These are phyloP conservation scores for Nigrospora oryzae DNA, from an alignment of 2,329 filamentous ascomycete species.

Conservation along the genomic window DNA sequence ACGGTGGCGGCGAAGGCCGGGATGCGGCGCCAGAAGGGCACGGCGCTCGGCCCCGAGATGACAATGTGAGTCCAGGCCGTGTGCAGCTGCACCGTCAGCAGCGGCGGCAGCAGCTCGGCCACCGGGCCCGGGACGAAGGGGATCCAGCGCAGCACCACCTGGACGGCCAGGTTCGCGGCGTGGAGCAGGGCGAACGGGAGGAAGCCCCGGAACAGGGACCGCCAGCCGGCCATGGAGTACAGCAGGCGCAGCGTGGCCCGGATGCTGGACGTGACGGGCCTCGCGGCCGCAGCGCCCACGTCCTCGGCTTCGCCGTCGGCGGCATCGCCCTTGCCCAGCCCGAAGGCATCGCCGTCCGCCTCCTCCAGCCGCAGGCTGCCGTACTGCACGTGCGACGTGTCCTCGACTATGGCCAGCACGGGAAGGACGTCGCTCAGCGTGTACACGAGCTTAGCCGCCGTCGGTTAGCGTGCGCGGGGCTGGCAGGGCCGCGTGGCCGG, in stretches of 20 bases:
- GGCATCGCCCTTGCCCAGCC: constrained; percentile 9
- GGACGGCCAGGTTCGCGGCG: constrained; percentile 22
- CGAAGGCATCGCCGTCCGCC: background rate
- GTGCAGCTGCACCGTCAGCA: constrained; percentile 57
- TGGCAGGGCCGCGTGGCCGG: no score
- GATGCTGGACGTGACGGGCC: constrained; percentile 37
- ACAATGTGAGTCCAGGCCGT: constrained; percentile 77
- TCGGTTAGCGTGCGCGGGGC: background rate
- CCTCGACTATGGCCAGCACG: constrained; percentile 43
- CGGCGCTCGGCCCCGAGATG: constrained; percentile 56
- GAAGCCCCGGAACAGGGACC: constrained; percentile 60
- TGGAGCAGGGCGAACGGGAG: constrained; percentile 31
- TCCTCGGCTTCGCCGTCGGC: constrained; percentile 21
- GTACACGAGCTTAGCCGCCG: constrained; percentile 30
- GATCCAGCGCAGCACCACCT: constrained; percentile 30
- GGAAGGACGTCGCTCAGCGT: constrained; percentile 37
- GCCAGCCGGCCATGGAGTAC: constrained; percentile 49
- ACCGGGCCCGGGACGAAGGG: constrained; percentile 31
- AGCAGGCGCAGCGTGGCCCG: constrained; percentile 44
- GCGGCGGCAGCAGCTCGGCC: constrained; percentile 42
- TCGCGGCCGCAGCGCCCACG: constrained; percentile 14
- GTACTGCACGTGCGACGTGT: constrained; percentile 41
- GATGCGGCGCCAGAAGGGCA: constrained; percentile 58
- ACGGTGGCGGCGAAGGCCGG: constrained; percentile 52
- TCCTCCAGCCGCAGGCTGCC: constrained; percentile 29